These are phyloP conservation scores for Microsporum ferrugineum DNA, from an alignment of 2,329 filamentous ascomycete genomes.

Conservation along the genomic window DNA sequence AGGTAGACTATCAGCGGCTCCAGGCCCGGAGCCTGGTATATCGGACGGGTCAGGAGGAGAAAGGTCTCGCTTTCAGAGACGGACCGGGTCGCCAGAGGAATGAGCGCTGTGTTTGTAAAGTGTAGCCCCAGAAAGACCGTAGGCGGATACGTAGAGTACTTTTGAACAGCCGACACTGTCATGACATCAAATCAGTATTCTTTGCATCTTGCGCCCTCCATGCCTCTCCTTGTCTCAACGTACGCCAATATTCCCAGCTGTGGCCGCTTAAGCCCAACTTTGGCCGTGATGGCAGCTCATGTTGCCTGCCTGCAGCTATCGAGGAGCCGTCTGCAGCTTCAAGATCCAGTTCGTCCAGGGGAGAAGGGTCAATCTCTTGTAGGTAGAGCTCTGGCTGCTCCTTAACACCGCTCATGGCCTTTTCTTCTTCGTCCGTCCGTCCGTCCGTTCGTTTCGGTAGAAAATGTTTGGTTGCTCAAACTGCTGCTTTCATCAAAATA, in stretches of 20 bases:
- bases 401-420: conserved; percentile 4
- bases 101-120: conserved; percentile 67
- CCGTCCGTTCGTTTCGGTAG: no score
- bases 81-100: conserved; percentile 63
- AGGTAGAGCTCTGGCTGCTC: conserved; percentile 31
- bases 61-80: conserved; percentile 68
- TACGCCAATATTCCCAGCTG: conserved; percentile 65
- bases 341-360: conserved; percentile 48
- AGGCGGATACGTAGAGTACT: conserved; percentile 80
- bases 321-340: conserved; percentile 11
- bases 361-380: conserved; percentile 68
- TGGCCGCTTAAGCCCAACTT: conserved; percentile 52
- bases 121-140: conserved; percentile 65
- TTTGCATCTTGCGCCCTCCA: no score
- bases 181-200: background rate
- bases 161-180: conserved; percentile 63
- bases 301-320: background rate
- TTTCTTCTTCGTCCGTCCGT: no score
- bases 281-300: conserved; percentile 15
- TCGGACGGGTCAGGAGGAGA: conserved; percentile 78
- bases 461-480: no score
- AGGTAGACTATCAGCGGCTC: conserved; percentile 70
- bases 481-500: no score
- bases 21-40: conserved; percentile 73
- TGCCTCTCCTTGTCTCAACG: conserved; percentile 19